These are phyloP conservation scores for Aspergillus intermedius DNA, from an alignment of 2,329 filamentous ascomycete species.

Conservation along the genomic window DNA sequence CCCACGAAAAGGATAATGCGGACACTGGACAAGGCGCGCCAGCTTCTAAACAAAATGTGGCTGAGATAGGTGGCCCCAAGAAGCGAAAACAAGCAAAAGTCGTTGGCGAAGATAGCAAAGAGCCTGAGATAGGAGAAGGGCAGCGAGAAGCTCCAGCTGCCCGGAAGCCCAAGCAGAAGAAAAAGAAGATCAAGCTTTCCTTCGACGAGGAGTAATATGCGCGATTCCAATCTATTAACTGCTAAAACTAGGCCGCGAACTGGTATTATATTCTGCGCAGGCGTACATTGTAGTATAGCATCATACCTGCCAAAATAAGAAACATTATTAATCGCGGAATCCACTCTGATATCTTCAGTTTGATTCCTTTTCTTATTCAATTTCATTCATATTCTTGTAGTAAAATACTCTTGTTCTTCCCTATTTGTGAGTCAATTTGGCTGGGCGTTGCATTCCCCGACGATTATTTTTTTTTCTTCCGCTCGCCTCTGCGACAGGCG, in stretches of 20 bases:
- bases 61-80: conserved; percentile 35
- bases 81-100: conserved; percentile 39
- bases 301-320: not conserved
- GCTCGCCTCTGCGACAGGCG: conserved; percentile 4
- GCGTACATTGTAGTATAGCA: not conserved
- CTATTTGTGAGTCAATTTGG: not conserved
- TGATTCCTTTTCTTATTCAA: not conserved
- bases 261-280: not conserved
- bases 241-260: not conserved
- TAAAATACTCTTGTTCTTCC: not conserved
- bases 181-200: conserved; percentile 43
- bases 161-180: conserved; percentile 34
- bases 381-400: not conserved
- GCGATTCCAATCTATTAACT: too few species aligned
- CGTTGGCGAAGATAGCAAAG: conserved; percentile 28
- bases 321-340: conserved; percentile 6
- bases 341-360: not conserved
- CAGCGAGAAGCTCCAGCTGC: conserved; percentile 16
- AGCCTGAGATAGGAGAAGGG: conserved; percentile 15
- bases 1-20: conserved; percentile 9
- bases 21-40: conserved; percentile 9
- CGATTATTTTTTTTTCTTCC: conserved; percentile 13
- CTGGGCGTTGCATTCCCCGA: conserved; percentile 3
- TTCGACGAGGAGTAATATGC: conserved; percentile 32
- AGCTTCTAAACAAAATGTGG: conserved; percentile 29